Evolutionary conservation across 2,329 filamentous ascomycete species (phyloP), one percentile per base, ranked within the genome.

Genomic region (Bretziella fagacearum): DNA sequence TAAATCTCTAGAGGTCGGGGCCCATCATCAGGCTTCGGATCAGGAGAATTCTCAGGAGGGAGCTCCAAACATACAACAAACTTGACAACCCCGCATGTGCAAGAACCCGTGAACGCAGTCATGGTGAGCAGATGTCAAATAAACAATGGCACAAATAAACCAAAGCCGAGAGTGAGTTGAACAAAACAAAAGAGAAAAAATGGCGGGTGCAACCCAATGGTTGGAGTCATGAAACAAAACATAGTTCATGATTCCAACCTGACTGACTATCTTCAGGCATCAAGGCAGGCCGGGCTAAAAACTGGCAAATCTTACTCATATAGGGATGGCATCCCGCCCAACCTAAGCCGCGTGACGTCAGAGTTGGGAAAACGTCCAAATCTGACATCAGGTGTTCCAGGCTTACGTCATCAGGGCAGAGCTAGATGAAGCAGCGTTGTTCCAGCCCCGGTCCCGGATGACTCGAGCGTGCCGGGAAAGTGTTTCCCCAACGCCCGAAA

Each of bases 1-100:
- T 46, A 49, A 26, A 46, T 46, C 43, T 49, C 68, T 15, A 46
- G 20, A 26, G 20, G 40, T 76, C 77, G 54, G 65, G 69, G 43
- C 68, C 69, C 57, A 71, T 40, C 26, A 23, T 39, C 35, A 2
- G 35, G 35, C 18, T 39, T 39, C 7, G 41, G 25, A n/a, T 20
- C 29, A 10, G 35, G 27, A 7, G 15, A 17, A 13, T 6, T 13
- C 6, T 18, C 18, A 30, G 47, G 47, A 25, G 41, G 42, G 20
- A 46, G 42, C 18, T 49, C 36, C 8, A 49, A 45, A 25, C 47
- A 40, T 23, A 49, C 33, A 41, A 49, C 47, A 22, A 49, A 43
- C 42, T 43, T 49, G 35, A 49, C 42, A 27, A 22, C 29, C 13
- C 47, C 42, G 22, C 42, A 49, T 17, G 20, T 27, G 20, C 47